These are phyloP conservation scores for Penicillium capsulatum DNA, from an alignment of 2,329 filamentous ascomycete species.

Conservation along the genomic window DNA sequence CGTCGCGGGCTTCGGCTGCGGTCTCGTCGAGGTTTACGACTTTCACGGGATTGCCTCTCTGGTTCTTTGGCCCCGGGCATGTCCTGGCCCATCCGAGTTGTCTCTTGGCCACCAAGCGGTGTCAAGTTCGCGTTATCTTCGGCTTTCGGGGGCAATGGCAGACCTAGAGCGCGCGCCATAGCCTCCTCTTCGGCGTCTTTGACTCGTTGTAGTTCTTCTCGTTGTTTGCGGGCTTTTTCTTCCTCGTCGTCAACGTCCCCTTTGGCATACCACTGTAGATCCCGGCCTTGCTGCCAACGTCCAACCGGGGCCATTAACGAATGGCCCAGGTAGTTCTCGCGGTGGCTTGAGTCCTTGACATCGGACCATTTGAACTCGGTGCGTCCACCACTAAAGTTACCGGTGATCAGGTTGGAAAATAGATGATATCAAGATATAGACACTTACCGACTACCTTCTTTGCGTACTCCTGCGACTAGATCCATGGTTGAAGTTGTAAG, in stretches of 20 bases:
- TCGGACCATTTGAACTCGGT: slow-evolving; percentile 97
- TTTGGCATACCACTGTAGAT: slow-evolving; percentile 63
- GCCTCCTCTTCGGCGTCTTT: slow-evolving; percentile 94
- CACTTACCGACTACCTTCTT: slow-evolving; percentile 69
- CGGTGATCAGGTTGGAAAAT: neutral
- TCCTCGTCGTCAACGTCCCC: slow-evolving; percentile 50
- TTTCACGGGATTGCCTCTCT: slow-evolving; percentile 17
- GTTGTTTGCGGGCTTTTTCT: slow-evolving; percentile 51
- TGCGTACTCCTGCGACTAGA: slow-evolving; percentile 85
- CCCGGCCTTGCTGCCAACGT: slow-evolving; percentile 79
- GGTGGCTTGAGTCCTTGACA: slow-evolving; percentile 78
- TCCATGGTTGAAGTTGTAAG: slow-evolving; percentile 57
- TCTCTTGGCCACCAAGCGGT: slow-evolving; percentile 59
- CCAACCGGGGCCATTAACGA: slow-evolving; percentile 88
- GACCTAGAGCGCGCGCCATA: slow-evolving; percentile 73
- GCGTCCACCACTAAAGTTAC: slow-evolving; percentile 63
- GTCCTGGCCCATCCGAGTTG: slow-evolving; percentile 23
- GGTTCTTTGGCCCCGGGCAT: slow-evolving; percentile 25
- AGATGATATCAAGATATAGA: neutral
- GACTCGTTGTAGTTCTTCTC: slow-evolving; percentile 71
- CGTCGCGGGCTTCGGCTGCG: slow-evolving; percentile 33
- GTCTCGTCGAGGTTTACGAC: slow-evolving; percentile 29
- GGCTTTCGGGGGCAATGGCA: slow-evolving; percentile 62
- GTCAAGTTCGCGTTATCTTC: slow-evolving; percentile 61
- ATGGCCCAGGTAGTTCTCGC: slow-evolving; percentile 88